Base-by-base conservation (phyloP, 257 asterid genomes). In the Sherardia arvensis region DNA sequence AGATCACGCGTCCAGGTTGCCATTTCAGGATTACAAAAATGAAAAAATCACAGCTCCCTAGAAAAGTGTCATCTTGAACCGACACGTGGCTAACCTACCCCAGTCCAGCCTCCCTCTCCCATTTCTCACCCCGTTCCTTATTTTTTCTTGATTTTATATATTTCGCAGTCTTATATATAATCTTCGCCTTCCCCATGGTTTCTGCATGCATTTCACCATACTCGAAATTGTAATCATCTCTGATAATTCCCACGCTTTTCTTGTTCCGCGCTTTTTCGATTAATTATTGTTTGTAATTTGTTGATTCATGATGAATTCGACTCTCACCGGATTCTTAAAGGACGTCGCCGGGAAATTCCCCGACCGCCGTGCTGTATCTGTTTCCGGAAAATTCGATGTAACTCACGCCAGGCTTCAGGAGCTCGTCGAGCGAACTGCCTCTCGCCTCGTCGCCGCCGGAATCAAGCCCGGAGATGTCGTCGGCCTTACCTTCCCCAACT, bases 401-500 rank as follows among this genome's bases (percentile, higher is more conserved):
- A 81, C 87, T 0, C 86, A 93, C 43, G 74, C 86, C 45, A 77
- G 79, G 10, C 86, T 90, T 62, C 71, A 79, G 49, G 78, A 80
- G 0, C 83, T 90, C 66, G 71, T 90, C 17, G 86, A 93, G 25
- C 65, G 74, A 26, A 85, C 95, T 62, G 99, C 96, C 62, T 80
- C 85, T 10, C 72, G 76, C 3, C 96, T 93, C 43, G 21, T 85
- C 38, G 75, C 95, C 66, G 88, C 96, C 71, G 97, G 99, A 53
- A 83, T 93, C 38, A 74, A 71, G 17, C 87, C 87, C 0, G 90
- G 90, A 23, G 96, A 93, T 21, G 94, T 87, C 33, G 80, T 93
- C 34, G 99, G 96, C 53, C 95, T 93, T 34, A 90, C 97, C 45
- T 93, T 93, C 72, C 95, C 99, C 20, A 93, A 90, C 72, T 77